Base-by-base conservation (phyloP, 805 yeast species). In the Scheffersomyces spartinae region DNA sequence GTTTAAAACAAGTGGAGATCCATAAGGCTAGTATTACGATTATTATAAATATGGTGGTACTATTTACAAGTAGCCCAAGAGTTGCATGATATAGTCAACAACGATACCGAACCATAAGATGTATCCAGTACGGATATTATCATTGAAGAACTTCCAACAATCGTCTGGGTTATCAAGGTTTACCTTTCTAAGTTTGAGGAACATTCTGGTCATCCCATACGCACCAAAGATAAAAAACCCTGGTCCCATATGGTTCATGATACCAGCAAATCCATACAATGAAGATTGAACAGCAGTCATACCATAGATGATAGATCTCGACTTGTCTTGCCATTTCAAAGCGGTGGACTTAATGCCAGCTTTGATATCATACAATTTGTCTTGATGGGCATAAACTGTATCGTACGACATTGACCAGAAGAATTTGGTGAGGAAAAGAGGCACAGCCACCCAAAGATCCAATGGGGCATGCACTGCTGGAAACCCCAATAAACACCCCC, bases 291-390 rank as follows among this genome's bases (percentile, higher is more conserved):
- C 73, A 2, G 61, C 59, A 5, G 83, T 68, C 35, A 85, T 46
- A 1, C 68, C 74, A 23, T 70, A 61, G 40, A 81, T 61, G 21
- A 85, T 71, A 7, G 72, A 65, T 46, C 80, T 85, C 1, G 95
- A 70, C 17, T 70, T 65, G 13, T 67, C 69, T 6, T 93, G 94
- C 98, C 98, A 93, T 2, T 81, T 86, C 38, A 91, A 64, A 6
- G 99, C 99, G 1, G 97, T 85, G 2, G 95, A 82, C 49, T 85
- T 85, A 39, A 91, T 79, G 12, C 98, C 98, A 1, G 94, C 96
- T 30, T 68, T 64, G 27, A 82, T 56, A 52, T 91, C 99, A 43
- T 78, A 91, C 26, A 50, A 55, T 55, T 91, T 91, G 52, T 91
- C 99, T 55, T 91, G 99, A 47, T 91, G 99, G 1, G 98, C 99